Evolutionary conservation across 2,329 filamentous ascomycete genomes (phyloP).

Genomic region (Juglanconis oblonga): DNA sequence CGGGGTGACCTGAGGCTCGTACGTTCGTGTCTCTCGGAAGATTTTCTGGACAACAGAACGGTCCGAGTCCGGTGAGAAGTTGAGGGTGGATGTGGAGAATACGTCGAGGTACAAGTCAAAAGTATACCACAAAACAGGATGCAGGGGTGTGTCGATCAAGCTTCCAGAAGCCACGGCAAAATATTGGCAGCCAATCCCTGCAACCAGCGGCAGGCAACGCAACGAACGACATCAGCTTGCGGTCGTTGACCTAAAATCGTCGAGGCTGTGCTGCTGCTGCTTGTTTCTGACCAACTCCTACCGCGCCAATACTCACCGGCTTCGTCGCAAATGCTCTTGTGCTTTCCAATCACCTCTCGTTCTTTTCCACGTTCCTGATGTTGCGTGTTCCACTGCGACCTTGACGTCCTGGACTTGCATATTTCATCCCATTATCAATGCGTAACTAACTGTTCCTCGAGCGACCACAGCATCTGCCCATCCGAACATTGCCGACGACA

Average conservation of each 20-base stretch:
- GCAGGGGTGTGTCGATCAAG: background rate
- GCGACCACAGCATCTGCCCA: background rate
- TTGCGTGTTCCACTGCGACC: background rate
- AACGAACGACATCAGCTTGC: too few species aligned
- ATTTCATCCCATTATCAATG: background rate
- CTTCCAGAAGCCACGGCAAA: too few species aligned
- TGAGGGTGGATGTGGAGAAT: background rate
- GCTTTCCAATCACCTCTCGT: background rate
- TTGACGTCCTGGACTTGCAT: background rate
- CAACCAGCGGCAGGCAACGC: background rate
- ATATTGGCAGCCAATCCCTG: background rate
- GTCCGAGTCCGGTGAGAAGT: background rate
- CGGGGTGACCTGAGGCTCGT: constrained; percentile 7
- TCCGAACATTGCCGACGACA: background rate
- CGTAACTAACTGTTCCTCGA: background rate
- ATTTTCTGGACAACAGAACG: constrained; percentile 6
- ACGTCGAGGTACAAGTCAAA: background rate
- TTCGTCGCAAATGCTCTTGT: background rate
- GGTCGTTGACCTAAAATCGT: constrained; percentile 1
- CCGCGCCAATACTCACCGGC: background rate
- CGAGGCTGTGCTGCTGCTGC: background rate
- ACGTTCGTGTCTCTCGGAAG: constrained; percentile 1
- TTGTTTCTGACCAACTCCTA: background rate
- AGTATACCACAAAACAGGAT: too few species aligned
- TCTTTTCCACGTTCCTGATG: background rate